Percentiles rank a stretch among this genome's conserved stretches.
These are phyloP conservation scores for Huntiella moniliformis DNA, from an alignment of 2,329 filamentous ascomycete genomes.

Conservation along the genomic window DNA sequence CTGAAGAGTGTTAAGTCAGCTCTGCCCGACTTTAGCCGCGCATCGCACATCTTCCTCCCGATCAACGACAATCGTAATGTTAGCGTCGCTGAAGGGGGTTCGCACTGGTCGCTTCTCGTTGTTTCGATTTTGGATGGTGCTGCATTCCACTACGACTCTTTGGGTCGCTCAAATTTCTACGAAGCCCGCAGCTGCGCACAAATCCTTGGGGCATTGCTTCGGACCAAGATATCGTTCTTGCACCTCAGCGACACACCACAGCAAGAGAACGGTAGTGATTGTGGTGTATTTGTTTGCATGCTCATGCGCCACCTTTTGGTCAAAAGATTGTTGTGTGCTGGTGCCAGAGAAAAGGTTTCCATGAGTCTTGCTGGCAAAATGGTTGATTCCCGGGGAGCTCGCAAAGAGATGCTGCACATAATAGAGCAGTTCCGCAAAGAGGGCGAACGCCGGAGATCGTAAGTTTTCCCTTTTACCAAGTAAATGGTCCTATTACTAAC, in stretches of 20 bases:
- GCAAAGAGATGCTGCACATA: slow-evolving; percentile 81
- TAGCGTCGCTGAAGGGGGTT: slow-evolving; percentile 65
- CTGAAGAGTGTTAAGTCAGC: slow-evolving; percentile 40
- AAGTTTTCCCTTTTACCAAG: slow-evolving; percentile 23
- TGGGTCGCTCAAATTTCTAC: slow-evolving; percentile 54
- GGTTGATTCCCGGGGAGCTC: slow-evolving; percentile 59
- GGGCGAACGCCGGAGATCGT: slow-evolving; percentile 68
- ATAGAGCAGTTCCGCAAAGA: slow-evolving; percentile 78
- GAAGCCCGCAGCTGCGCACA: slow-evolving; percentile 53
- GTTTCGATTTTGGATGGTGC: slow-evolving; percentile 77
- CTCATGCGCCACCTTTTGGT: slow-evolving; percentile 87
- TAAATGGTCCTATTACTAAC: not conserved
- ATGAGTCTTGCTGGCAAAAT: slow-evolving; percentile 83
- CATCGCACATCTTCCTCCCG: slow-evolving; percentile 87
- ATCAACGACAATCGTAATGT: slow-evolving; percentile 76
- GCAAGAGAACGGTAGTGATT: slow-evolving; percentile 84
- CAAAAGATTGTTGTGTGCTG: slow-evolving; percentile 60
- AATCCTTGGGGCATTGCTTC: slow-evolving; percentile 51
- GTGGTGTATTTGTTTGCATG: slow-evolving; percentile 88
- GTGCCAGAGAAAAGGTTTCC: slow-evolving; percentile 67
- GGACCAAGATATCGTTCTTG: slow-evolving; percentile 51
- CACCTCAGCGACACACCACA: slow-evolving; percentile 72
- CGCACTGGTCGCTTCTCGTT: slow-evolving; percentile 85
- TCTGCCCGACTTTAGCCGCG: slow-evolving; percentile 60
- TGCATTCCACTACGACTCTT: slow-evolving; percentile 90